A percentile compares a stretch with the other conserved stretches of the same genome.
phyloP scores from a whole-genome alignment of 1,139 yeast genomes.

The Groenewaldozyma sp. region DNA sequence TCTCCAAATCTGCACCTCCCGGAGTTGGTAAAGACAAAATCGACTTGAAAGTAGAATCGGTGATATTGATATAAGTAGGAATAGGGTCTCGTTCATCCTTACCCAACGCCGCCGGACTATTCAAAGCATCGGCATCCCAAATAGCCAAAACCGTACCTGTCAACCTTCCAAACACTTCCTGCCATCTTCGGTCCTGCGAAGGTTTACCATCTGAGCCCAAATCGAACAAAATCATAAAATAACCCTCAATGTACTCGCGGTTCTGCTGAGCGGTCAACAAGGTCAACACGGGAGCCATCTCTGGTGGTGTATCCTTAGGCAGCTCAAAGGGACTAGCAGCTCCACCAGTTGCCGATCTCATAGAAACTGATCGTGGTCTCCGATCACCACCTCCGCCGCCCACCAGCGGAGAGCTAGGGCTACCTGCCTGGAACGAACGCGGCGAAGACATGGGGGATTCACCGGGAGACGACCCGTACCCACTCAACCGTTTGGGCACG shows the following conservation, averaged over 20 bases:
- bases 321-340: conserved; percentile 12
- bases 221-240: conserved; percentile 34
- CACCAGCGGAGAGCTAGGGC: too few species aligned
- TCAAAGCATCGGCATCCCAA: conserved; percentile 80
- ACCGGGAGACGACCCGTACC: background rate
- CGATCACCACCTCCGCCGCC: background rate
- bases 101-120: conserved; percentile 34
- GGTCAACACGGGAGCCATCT: conserved; percentile 46
- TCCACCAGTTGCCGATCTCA: background rate
- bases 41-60: conserved; percentile 83
- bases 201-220: conserved; percentile 69
- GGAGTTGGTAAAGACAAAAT: conserved; percentile 54
- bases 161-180: conserved; percentile 83
- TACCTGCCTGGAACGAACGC: too few species aligned
- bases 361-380: conserved; percentile 1
- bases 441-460: too few species aligned
- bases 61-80: conserved; percentile 84
- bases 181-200: conserved; percentile 66
- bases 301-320: conserved; percentile 37
- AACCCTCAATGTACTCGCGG: conserved; percentile 42
- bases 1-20: conserved; percentile 48
- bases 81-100: conserved; percentile 30
- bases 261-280: conserved; percentile 43
- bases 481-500: conserved; percentile 2
- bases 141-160: conserved; percentile 86